Evolutionary conservation across 2,329 filamentous ascomycete genomes (phyloP), one percentile per base, ranked within the genome.

Genomic region (Nannizzia gypsea): DNA sequence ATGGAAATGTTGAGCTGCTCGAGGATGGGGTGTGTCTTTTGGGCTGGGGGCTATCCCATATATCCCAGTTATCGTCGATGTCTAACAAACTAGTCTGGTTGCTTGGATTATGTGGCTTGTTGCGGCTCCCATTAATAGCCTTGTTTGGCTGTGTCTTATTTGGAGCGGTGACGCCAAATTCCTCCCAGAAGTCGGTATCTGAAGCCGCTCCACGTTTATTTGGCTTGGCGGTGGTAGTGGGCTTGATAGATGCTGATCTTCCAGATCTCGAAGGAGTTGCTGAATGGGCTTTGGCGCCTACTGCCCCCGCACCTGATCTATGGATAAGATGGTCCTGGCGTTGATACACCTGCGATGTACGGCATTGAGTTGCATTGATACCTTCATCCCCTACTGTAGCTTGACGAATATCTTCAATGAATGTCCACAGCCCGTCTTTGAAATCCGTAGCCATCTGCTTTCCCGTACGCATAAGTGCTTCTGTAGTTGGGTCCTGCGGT

Each of bases 321-420:
- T 57, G 42, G n/a, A 57, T n/a, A 17, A 26, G 8, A 22, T 58
- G 56, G 34, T 56, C 20, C 20, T n/a, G 20, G 64, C 65, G 42
- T 66, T 67, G 64, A 64, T 67, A 40, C n/a, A 66, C 63, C 54
- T 71, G 66, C 62, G 69, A 64, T 60, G 68, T 66, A 61, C 74
- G 65, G 62, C 73, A 69, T 62, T 73, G 72, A 36, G 75, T 75
- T 46, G 83, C 85, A 62, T 79, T 84, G 63, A 90, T 83, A 15
- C 85, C 89, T 75, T 99, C 93, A 59, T 99, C 93, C 24, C 93
- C 93, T 5, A 99, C 90, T 0, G 93, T 96, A 13, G 92, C 95
- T 73, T 97, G 93, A 65, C 91, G 83, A 55, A 99, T 84, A 70
- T 99, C 93, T 71, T 97, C 93, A 62, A 96, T 84, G 73, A 99